These are phyloP conservation scores for Coniella vitis DNA, from an alignment of 2,329 filamentous ascomycete species.

Conservation along the genomic window DNA sequence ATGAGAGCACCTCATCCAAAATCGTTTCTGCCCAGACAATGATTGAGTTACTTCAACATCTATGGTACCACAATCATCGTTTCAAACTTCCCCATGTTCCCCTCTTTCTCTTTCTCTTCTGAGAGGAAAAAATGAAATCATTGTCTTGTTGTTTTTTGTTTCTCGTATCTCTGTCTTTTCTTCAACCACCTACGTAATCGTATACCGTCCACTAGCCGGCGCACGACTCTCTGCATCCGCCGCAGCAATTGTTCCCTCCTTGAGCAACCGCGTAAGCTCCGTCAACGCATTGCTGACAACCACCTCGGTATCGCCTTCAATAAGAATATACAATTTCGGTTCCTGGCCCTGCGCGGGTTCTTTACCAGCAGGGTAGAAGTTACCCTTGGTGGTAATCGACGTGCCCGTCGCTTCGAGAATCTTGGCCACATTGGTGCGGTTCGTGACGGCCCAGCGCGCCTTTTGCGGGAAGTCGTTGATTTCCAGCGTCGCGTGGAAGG, in stretches of 20 bases:
- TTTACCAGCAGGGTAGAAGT: slow-evolving; percentile 77
- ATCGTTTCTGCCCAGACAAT: background rate
- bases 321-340: slow-evolving; percentile 95
- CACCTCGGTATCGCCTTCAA: slow-evolving; percentile 93
- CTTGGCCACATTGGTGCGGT: slow-evolving; percentile 96
- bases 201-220: slow-evolving; percentile 76
- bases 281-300: slow-evolving; percentile 85
- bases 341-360: slow-evolving; percentile 67
- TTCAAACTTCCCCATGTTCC: too few species aligned
- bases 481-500: slow-evolving; percentile 93
- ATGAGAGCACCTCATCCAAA: background rate
- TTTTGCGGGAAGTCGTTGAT: slow-evolving; percentile 99
- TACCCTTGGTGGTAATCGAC: slow-evolving; percentile 96
- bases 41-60: too few species aligned
- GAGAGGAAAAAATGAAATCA: too few species aligned
- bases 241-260: slow-evolving; percentile 84
- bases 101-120: too few species aligned
- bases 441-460: slow-evolving; percentile 96
- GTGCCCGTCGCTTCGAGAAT: slow-evolving; percentile 92
- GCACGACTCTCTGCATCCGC: slow-evolving; percentile 79
- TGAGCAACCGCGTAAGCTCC: slow-evolving; percentile 80
- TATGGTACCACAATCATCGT: too few species aligned
- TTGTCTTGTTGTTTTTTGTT: background rate
- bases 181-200: slow-evolving; percentile 67
- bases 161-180: background rate